These are phyloP conservation scores for Lentinula sp. DNA, from an alignment of 768 basidiomycete species.

Conservation along the genomic window DNA sequence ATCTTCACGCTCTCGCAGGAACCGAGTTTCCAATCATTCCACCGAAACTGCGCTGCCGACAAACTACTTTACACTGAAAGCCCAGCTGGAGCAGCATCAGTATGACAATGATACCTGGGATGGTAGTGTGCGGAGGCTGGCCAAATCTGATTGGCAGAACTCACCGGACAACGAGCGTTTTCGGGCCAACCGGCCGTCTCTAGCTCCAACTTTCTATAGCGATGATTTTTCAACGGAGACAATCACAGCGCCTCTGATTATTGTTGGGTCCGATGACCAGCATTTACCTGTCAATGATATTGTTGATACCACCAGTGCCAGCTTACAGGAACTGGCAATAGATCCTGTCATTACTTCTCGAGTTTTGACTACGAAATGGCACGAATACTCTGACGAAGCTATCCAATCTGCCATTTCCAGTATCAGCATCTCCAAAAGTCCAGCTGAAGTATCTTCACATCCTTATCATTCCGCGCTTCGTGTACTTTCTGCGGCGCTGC, in stretches of 20 bases:
- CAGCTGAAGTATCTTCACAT: constrained; percentile 38
- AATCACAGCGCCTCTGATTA: constrained; percentile 33
- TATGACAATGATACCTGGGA: constrained; percentile 34
- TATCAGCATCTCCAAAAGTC: constrained; percentile 37
- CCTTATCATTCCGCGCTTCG: constrained; percentile 68
- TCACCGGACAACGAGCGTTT: constrained; percentile 14
- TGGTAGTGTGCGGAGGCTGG: constrained; percentile 53
- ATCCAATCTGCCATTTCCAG: constrained; percentile 59
- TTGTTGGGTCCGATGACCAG: constrained; percentile 31
- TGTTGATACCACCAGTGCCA: constrained; percentile 1
- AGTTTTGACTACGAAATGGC: constrained; percentile 69
- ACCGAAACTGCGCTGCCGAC: constrained; percentile 22
- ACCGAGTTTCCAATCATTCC: neutral
- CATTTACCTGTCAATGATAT: constrained; percentile 3
- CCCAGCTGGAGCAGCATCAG: constrained; percentile 46
- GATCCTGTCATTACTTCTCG: constrained; percentile 29
- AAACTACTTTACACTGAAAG: constrained; percentile 60
- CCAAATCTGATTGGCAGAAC: constrained; percentile 31
- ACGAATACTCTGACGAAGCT: constrained; percentile 69
- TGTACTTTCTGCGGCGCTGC: constrained; percentile 61
- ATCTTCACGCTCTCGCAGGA: constrained; percentile 6
- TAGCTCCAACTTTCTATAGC: constrained; percentile 20
- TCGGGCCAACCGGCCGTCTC: constrained; percentile 16
- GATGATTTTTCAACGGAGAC: constrained; percentile 23
- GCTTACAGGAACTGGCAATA: constrained; percentile 12